phyloP scores from a whole-genome alignment of 2,329 filamentous ascomycete species.

The Phyllosticta citrichinensis region DNA sequence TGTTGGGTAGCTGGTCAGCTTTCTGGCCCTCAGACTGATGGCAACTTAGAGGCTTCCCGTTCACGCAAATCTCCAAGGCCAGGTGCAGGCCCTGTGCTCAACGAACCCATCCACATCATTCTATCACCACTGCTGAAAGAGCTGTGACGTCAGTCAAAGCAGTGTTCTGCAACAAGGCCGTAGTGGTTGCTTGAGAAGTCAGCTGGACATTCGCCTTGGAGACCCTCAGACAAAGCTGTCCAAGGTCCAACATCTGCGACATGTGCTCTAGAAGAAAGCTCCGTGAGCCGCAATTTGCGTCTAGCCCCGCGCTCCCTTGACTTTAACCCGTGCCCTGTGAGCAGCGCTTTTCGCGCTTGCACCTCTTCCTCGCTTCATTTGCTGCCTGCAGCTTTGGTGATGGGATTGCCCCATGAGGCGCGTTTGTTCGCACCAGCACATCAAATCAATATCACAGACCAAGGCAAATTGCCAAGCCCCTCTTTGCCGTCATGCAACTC shows the following conservation, averaged over 20 bases:
- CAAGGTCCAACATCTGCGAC: slow-evolving; percentile 22
- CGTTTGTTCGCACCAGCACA: too few relatives aligned
- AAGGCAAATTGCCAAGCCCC: too few relatives aligned
- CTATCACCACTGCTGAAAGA: slow-evolving; percentile 17
- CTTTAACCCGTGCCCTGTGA: too few relatives aligned
- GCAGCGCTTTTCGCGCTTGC: too few relatives aligned
- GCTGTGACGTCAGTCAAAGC: neutral
- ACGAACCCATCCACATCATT: slow-evolving; percentile 28
- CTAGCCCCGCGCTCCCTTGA: too few relatives aligned
- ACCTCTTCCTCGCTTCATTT: too few relatives aligned
- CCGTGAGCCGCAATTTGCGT: too few relatives aligned
- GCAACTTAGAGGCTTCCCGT: slow-evolving; percentile 18
- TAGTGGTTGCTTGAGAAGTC: neutral
- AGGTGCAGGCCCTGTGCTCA: slow-evolving; percentile 22
- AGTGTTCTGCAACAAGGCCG: neutral
- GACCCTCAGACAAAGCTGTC: slow-evolving; percentile 23
- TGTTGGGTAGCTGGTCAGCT: slow-evolving; percentile 20
- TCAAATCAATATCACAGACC: too few relatives aligned
- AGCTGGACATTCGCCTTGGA: slow-evolving; percentile 21
- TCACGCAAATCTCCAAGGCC: slow-evolving; percentile 17
- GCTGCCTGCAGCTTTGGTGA: too few relatives aligned
- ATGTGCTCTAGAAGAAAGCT: too few relatives aligned
- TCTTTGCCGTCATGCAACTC: too few relatives aligned
- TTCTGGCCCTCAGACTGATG: slow-evolving; percentile 15
- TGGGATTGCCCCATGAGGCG: too few relatives aligned